Conservation (phyloP, 495 filamentous ascomycete genomes). For the Margaritispora aquatica region DNA sequence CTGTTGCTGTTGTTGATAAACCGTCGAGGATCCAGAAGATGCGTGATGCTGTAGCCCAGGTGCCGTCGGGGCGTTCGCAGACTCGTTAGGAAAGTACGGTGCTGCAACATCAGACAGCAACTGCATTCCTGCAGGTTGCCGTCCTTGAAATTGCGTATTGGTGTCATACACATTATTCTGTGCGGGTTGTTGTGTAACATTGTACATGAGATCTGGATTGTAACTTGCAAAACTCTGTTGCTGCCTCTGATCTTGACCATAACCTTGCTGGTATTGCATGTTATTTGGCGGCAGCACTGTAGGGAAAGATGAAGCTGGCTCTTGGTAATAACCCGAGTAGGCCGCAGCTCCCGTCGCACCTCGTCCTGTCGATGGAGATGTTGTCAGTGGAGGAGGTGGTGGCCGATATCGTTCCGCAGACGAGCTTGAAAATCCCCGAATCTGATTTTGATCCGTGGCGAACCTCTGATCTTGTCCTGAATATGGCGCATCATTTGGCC, state of each 20-base stretch:
- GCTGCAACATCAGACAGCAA: constrained; percentile 53
- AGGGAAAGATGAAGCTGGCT: constrained; percentile 42
- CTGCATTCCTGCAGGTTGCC: constrained; percentile 70
- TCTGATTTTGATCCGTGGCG: constrained; percentile 33
- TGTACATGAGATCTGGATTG: constrained; percentile 69
- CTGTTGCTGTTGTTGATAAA: constrained; percentile 47
- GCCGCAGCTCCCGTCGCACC: constrained; percentile 35
- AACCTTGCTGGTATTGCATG: constrained; percentile 49
- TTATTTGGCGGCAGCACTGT: constrained; percentile 39
- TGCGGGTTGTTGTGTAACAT: constrained; percentile 61
- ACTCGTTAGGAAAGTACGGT: constrained; percentile 76
- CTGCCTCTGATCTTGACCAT: constrained; percentile 42
- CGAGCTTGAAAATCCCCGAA: constrained; percentile 33
- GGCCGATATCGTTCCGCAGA: constrained; percentile 42
- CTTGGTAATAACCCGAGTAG: constrained; percentile 53
- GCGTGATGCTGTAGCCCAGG: constrained; percentile 27
- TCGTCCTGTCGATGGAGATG: constrained; percentile 28
- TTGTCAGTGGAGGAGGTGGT: constrained; percentile 35
- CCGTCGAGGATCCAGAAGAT: constrained; percentile 28
- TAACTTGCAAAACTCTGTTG: constrained; percentile 42
- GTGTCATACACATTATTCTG: constrained; percentile 68
- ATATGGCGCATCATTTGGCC: constrained; percentile 61
- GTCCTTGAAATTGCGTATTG: constrained; percentile 69
- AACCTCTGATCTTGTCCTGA: constrained; percentile 35
- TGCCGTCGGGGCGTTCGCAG: constrained; percentile 43